Evolutionary conservation across 2,329 filamentous ascomycete genomes (phyloP).

Genomic region (Cordyceps fumosorosea): DNA sequence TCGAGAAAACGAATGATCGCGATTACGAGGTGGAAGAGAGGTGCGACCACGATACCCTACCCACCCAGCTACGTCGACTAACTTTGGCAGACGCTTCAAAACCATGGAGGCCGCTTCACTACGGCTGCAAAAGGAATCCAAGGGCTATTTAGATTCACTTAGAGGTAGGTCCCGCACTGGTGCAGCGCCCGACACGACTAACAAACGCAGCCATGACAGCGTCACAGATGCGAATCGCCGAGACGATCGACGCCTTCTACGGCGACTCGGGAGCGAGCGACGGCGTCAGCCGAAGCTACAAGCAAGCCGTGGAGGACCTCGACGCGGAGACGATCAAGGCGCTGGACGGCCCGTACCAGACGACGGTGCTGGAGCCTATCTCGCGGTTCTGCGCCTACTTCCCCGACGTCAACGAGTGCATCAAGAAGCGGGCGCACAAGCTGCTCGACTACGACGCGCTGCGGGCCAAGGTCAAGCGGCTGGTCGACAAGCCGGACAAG

Average conservation of each 20-base stretch:
- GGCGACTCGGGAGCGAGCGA: constrained; percentile 92
- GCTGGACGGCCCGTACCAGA: constrained; percentile 88
- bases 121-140: constrained; percentile 93
- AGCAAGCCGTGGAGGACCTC: constrained; percentile 94
- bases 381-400: constrained; percentile 96
- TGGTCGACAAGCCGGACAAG: constrained; percentile 98
- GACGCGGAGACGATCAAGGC: constrained; percentile 99
- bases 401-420: constrained; percentile 97
- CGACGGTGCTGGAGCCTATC: constrained; percentile 93
- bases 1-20: constrained; percentile 96
- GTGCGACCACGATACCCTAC: constrained; percentile 33
- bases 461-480: constrained; percentile 91
- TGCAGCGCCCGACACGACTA: background rate
- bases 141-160: constrained; percentile 93
- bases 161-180: constrained; percentile 51
- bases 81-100: constrained; percentile 68
- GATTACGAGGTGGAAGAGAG: constrained; percentile 98
- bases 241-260: constrained; percentile 99
- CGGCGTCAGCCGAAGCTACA: constrained; percentile 93
- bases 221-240: constrained; percentile 97
- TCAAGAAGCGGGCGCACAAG: constrained; percentile 98
- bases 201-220: constrained; percentile 78
- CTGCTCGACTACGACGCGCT: constrained; percentile 96
- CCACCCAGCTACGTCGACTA: constrained; percentile 13
- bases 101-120: constrained; percentile 95